Evolutionary conservation across 805 yeast species (phyloP), one percentile per base, ranked within the genome.

Genomic region (Yarrowia sp.): DNA sequence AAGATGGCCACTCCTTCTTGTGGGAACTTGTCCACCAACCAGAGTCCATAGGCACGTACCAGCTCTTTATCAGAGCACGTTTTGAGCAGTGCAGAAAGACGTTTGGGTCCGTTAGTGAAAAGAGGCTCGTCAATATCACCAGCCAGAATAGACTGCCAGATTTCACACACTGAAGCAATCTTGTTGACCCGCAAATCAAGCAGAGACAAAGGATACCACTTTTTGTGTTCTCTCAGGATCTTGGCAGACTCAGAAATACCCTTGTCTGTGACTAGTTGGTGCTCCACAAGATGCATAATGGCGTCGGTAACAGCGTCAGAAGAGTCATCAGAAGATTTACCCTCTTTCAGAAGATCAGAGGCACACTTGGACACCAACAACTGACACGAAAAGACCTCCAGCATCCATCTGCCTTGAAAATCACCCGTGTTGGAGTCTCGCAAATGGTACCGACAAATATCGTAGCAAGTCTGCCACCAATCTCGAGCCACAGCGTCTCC

Each of bases 1-100:
- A 79, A 74, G 7, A 79, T 69, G 19, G 66, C 65, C 3, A 79
- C 67, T 1, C 78, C 80, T 4, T 66, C 65, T 49, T 70, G 65
- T 0, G 78, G 70, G 26, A 70, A 70, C n/a, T 70, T 48, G 48
- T 69, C 63, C 28, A 71, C 69, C 14, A 77, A 68, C 76, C 80
- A 74, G 32, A 74, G 49, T 0, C 78, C 78, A 40, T 74, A 70
- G 14, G 71, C 72, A 78, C 78, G 76, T n/a, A 76, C 76, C n/a
- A 76, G 62, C 8, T 70, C 71, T 41, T 65, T 62, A 43, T 77
- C 73, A 9, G 62, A 64, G 46, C 74, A 67, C 1, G 56, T 36
- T 11, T 71, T 41, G 6, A 74, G 68, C 52, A 69, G 65, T 16
- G 70, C 73, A 21, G 68, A 67, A 67, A 76, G 68, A 41, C 68